Base-by-base conservation (phyloP, 768 basidiomycete genomes). In the Leccinum obscurum region DNA sequence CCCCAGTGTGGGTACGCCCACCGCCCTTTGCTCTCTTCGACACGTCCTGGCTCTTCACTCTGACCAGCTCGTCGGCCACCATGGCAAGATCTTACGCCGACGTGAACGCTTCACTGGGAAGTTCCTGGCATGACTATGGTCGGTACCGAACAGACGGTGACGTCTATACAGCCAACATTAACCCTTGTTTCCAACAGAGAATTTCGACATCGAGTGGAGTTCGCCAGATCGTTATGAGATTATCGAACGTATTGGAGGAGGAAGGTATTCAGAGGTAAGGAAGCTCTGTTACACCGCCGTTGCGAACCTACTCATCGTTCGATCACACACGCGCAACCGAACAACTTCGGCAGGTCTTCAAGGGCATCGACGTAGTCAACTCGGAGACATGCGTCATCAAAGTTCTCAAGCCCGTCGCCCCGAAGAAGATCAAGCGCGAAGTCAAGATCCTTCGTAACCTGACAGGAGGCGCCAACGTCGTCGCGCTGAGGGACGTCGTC, bases 371-470 rank as follows among this genome's bases (percentile, higher is more conserved):
- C 70, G 79, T 80, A 69, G 78, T 78, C 62, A 83, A 79, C 64
- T 75, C 76, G 35, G 81, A 83, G 60, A 80, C 76, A 58, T 85
- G 84, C 66, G 77, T 87, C 64, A 81, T 90, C 76, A 90, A 90
- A 70, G 87, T 89, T 5, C 77, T 89, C 65, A 90, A 90, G 67
- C 88, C 88, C 24, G 87, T 89, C 46, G 86, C 75, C 41, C 59
- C 67, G 78, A 72, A 82, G 80, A 89, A 89, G 78, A 85, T 89
- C 71, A 87, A 87, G 75, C 79, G 88, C 32, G 88, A 90, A 72
- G 85, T 90, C 74, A 89, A 89, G 76, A 85, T 89, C 59, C 74
- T 90, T 53, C 82, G 84, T 60, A 88, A 88, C 71, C 70, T 90
- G 28, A 81, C 84, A 8, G 88, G 88, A 8, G 88, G 86, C 3